These are phyloP conservation scores for Ensete glaucum DNA, from an alignment of 176 grass and related monocot species.

Conservation along the genomic window DNA sequence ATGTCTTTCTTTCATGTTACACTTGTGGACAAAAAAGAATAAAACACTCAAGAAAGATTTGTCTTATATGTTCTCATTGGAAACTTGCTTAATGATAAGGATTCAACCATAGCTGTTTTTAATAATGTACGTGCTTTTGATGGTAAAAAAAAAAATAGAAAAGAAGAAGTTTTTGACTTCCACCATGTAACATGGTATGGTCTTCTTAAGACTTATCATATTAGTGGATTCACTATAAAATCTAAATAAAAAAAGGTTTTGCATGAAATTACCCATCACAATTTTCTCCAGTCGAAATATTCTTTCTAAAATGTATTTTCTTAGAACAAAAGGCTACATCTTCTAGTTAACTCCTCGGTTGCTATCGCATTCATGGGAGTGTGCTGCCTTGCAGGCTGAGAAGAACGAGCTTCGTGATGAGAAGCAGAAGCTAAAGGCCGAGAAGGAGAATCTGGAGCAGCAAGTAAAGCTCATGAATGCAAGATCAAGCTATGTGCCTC, in stretches of 20 bases:
- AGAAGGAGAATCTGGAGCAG: conserved; percentile 35
- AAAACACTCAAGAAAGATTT: too few species aligned
- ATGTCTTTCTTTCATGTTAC: background rate
- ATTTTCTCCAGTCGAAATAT: background rate
- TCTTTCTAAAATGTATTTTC: background rate
- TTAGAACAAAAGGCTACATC: background rate
- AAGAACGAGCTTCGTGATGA: conserved; percentile 44
- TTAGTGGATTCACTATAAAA: too few species aligned
- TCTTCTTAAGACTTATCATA: too few species aligned
- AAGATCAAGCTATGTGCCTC: conserved; percentile 31
- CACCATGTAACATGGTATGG: too few species aligned
- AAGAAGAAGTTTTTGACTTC: too few species aligned
- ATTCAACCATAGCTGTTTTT: too few species aligned
- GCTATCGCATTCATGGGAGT: background rate
- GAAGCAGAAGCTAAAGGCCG: conserved; percentile 40
- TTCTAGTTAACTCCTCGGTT: background rate
- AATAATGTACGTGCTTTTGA: too few species aligned
- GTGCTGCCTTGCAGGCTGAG: conserved; percentile 21
- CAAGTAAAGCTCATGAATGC: conserved; percentile 29
- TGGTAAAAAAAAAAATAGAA: too few species aligned
- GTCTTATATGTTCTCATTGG: too few species aligned
- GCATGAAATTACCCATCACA: too few species aligned
- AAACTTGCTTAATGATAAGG: too few species aligned
- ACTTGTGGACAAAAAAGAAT: background rate
- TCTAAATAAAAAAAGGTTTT: too few species aligned